phyloP scores from a whole-genome alignment of 306 rosid genomes.

The Myrica gale region DNA sequence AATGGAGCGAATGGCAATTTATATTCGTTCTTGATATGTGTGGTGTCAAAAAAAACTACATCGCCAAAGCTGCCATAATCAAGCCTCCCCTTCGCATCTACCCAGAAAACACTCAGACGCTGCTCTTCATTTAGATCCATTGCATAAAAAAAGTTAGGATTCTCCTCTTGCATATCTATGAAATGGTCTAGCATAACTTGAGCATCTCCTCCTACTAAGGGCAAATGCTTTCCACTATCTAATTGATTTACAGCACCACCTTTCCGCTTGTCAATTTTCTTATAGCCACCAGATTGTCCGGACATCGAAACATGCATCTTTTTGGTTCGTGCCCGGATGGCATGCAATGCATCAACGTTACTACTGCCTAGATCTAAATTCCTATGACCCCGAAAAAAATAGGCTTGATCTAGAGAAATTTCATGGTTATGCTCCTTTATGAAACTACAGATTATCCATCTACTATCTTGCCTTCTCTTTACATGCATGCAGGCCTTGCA shows the following conservation, averaged over 20 bases:
- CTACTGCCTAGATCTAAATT: slow-evolving; percentile 26
- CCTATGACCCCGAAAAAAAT: slow-evolving; percentile 40
- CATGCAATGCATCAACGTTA: slow-evolving; percentile 28
- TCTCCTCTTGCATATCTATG: slow-evolving; percentile 45
- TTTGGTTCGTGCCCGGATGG: slow-evolving; percentile 40
- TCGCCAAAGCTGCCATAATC: slow-evolving; percentile 44
- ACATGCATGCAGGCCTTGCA: slow-evolving; percentile 54
- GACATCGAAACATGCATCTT: slow-evolving; percentile 31
- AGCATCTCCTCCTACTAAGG: slow-evolving; percentile 43
- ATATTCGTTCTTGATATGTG: slow-evolving; percentile 39
- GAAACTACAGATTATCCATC: slow-evolving; percentile 38
- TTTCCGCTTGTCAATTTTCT: slow-evolving; percentile 27
- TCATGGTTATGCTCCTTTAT: slow-evolving; percentile 54
- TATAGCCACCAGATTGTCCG: slow-evolving; percentile 24
- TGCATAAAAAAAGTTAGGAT: slow-evolving; percentile 53
- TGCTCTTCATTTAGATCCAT: slow-evolving; percentile 47
- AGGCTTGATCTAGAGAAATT: slow-evolving; percentile 37
- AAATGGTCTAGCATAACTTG: slow-evolving; percentile 39
- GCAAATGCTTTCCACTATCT: slow-evolving; percentile 25
- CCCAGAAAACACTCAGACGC: slow-evolving; percentile 46
- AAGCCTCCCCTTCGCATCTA: slow-evolving; percentile 46
- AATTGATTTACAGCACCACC: slow-evolving; percentile 18
- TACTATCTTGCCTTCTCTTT: slow-evolving; percentile 41
- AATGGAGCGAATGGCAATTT: slow-evolving; percentile 43
- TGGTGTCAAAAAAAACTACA: slow-evolving; percentile 44